Evolutionary conservation across 495 filamentous ascomycete genomes (phyloP).

Genomic region (Aspergillus bertholletiae): DNA sequence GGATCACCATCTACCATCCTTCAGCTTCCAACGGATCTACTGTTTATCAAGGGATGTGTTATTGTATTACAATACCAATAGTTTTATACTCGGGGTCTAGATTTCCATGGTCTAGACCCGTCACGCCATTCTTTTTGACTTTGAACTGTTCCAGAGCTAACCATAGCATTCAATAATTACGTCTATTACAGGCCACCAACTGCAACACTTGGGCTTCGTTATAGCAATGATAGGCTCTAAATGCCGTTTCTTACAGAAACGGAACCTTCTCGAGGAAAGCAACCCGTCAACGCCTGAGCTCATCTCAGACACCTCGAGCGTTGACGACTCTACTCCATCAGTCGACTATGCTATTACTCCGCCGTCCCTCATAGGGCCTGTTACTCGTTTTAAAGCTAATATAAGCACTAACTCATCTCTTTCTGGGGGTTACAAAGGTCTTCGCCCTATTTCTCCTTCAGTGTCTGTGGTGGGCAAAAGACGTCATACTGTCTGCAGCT

Average conservation of each 20-base stretch:
- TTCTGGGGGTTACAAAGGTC: not conserved
- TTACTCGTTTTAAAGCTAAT: not conserved
- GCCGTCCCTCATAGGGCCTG: not conserved
- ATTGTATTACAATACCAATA: not conserved
- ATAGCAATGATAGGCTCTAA: slow-evolving; percentile 21
- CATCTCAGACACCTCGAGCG: not conserved
- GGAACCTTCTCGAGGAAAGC: not conserved
- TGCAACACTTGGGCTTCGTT: not conserved
- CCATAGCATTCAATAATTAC: not conserved
- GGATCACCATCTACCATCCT: not conserved
- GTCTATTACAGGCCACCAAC: not conserved
- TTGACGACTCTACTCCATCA: slow-evolving; percentile 5
- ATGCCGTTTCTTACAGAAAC: slow-evolving; percentile 26
- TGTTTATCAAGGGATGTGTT: not conserved
- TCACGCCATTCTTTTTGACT: slow-evolving; percentile 21
- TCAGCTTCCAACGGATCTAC: not conserved
- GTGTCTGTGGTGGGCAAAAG: not conserved
- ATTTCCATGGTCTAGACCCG: not conserved
- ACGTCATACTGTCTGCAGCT: not conserved
- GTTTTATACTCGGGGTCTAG: slow-evolving; percentile 2
- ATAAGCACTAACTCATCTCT: not conserved
- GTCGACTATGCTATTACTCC: not conserved
- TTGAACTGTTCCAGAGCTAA: slow-evolving; percentile 7
- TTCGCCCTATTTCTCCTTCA: not conserved
- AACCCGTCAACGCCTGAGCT: slow-evolving; percentile 1